Base-by-base conservation (phyloP, 768 basidiomycete species). In the Russula ochroleuca region DNA sequence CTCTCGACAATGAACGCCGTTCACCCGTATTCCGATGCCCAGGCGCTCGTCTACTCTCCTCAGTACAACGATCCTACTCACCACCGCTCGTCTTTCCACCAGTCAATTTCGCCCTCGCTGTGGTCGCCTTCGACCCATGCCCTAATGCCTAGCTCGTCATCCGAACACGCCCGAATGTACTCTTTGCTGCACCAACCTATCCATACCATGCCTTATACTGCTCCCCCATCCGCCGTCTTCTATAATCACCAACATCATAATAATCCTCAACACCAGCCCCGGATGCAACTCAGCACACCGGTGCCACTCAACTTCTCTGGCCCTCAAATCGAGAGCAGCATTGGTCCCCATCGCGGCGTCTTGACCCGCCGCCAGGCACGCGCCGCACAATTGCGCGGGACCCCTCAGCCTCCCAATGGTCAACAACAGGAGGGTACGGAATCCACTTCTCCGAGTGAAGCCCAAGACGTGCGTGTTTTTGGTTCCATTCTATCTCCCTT, bases 41-140 rank as follows among this genome's bases (percentile, higher is more conserved):
- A 59, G 28, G 47, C 67, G 23, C 61, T 67, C 55, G 47, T 67
- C 21, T 63, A 59, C 38, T 4, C 52, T 51, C 65, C 62, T 59
- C 65, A 45, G 67, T 69, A 64, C 67, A 58, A 64, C 31, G 62
- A 68, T 61, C 49, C 64, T 31, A 28, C 63, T 60, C 68, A 63
- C 64, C 66, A 65, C 65, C 67, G 66, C 13, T 35, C 64, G 19
- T 60, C 64, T 14, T 51, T 66, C 61, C 65, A 68, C 40, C 56
- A 61, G 9, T 35, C 67, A 11, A 53, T 63, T 50, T 53, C 65
- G 28, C 25, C 66, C 59, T 69, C 69, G 49, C 35, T 68, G 35
- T 73, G 72, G 72, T 68, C 68, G 21, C 61, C 60, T 19, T 52
- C 68, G 17, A 62, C 69, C 19, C 68, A 70, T 47, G 55, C 63